Evolutionary conservation across 495 filamentous ascomycete genomes (phyloP), one percentile per base, ranked within the genome.

Genomic region (Lasiosphaeria miniovina): DNA sequence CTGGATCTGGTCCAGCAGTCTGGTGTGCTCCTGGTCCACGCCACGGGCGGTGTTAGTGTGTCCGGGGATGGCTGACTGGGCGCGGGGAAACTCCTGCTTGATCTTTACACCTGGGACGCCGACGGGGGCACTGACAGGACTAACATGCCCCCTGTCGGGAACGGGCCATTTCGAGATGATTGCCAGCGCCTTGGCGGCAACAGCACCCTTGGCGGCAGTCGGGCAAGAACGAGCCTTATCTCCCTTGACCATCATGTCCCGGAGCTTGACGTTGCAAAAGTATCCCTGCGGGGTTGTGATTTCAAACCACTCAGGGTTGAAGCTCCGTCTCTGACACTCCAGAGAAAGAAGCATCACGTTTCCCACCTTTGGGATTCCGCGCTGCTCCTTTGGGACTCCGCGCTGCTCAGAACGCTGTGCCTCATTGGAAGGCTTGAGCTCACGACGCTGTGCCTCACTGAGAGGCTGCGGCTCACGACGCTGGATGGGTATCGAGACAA

Each of bases 291-390:
- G 36, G 12, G 31, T 14, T 0, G 3, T 3, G 4, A 4, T 36
- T 36, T 43, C 15, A 45, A 11, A 5, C 45, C 49, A 67, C 31
- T 59, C 41, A 3, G 71, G 72, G 50, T 74, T 75, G 56, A 74
- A 75, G 24, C 52, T 34, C 5, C 69, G 66, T 14, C 36, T 31
- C 59, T 75, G 72, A 43, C 73, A 75, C 60, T 60, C 65, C 4
- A 36, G 34, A 3, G 60, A 63, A 0, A 69, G 52, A 3, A 43
- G 41, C 45, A 34, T 11, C 6, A 36, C 38, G 0, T 52, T 52
- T 34, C 33, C 49, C 24, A 24, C 34, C 6, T 52, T 49, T 52
- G n/a, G n/a, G 24, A 8, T 10, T 3, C 14, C 15, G 35, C 11
- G 35, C 24, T 24, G 24, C 24, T 24, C 24, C 6, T 52, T 49